A percentile compares a stretch with the other conserved stretches of the same genome.
These are phyloP conservation scores for Neopestalotiopsis sp. DNA, from an alignment of 2,329 filamentous ascomycete species.

Conservation along the genomic window DNA sequence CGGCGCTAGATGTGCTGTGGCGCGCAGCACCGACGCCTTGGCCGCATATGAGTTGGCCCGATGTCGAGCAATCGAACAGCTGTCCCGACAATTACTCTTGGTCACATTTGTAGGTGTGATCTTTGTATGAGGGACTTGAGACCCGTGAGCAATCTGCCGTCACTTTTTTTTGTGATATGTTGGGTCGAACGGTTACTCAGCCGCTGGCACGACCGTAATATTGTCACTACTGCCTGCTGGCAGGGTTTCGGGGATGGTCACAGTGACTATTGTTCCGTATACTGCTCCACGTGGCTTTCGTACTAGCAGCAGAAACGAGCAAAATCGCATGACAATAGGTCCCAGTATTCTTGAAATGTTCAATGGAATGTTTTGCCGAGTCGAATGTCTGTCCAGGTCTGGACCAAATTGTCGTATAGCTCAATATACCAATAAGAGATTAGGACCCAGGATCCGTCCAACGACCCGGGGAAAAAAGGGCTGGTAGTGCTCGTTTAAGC, in stretches of 20 bases:
- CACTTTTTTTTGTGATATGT: background rate
- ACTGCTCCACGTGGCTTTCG: background rate
- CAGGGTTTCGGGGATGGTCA: background rate
- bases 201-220: background rate
- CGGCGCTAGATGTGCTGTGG: background rate
- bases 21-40: background rate
- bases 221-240: background rate
- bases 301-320: background rate
- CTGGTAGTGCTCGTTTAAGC: conserved; percentile 2
- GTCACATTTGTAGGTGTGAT: background rate
- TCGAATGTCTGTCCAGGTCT: background rate
- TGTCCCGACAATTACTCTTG: background rate
- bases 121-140: background rate
- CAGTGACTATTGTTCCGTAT: background rate
- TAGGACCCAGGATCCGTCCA: background rate
- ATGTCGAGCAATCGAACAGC: background rate
- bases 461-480: background rate
- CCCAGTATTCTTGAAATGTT: background rate
- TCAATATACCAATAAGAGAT: background rate
- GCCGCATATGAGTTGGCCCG: background rate
- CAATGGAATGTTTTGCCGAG: conserved; percentile 4
- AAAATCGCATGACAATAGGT: background rate
- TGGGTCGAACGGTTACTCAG: background rate
- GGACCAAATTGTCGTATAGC: background rate
- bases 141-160: background rate